Evolutionary conservation across 768 basidiomycete genomes (phyloP).

Genomic region (Amanita polypyramis): DNA sequence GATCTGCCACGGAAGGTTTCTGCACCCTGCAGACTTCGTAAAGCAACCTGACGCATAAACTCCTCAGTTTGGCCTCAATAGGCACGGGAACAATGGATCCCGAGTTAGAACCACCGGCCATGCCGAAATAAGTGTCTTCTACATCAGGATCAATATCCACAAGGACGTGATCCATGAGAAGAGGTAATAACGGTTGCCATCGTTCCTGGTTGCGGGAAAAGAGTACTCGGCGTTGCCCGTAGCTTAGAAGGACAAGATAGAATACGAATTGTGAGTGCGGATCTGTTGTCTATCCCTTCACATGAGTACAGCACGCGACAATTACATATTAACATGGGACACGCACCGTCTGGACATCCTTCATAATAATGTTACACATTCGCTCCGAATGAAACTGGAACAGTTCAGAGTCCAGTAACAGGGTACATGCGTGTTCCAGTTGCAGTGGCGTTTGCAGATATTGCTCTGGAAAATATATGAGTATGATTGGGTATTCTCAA

Average conservation of each 20-base stretch:
- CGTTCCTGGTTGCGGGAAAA: slow-evolving; percentile 74
- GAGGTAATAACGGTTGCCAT: slow-evolving; percentile 74
- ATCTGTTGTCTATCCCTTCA: slow-evolving; percentile 54
- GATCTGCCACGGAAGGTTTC: slow-evolving; percentile 64
- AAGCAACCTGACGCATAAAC: slow-evolving; percentile 61
- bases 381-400: slow-evolving; percentile 88
- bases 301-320: slow-evolving; percentile 6
- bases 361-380: slow-evolving; percentile 73
- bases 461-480: slow-evolving; percentile 39
- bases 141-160: slow-evolving; percentile 74
- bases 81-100: slow-evolving; percentile 43
- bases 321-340: slow-evolving; percentile 2
- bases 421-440: slow-evolving; percentile 70
- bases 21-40: slow-evolving; percentile 94
- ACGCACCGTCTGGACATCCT: slow-evolving; percentile 58
- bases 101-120: slow-evolving; percentile 24
- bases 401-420: slow-evolving; percentile 76
- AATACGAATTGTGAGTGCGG: slow-evolving; percentile 77
- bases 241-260: slow-evolving; percentile 65
- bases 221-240: slow-evolving; percentile 57
- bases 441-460: slow-evolving; percentile 80
- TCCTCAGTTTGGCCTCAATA: slow-evolving; percentile 76
- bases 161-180: slow-evolving; percentile 76
- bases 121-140: slow-evolving; percentile 48
- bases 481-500: neutral